Evolutionary conservation across 2,329 filamentous ascomycete species (phyloP), one percentile per base, ranked within the genome.

Genomic region (Nothopassalora personata): DNA sequence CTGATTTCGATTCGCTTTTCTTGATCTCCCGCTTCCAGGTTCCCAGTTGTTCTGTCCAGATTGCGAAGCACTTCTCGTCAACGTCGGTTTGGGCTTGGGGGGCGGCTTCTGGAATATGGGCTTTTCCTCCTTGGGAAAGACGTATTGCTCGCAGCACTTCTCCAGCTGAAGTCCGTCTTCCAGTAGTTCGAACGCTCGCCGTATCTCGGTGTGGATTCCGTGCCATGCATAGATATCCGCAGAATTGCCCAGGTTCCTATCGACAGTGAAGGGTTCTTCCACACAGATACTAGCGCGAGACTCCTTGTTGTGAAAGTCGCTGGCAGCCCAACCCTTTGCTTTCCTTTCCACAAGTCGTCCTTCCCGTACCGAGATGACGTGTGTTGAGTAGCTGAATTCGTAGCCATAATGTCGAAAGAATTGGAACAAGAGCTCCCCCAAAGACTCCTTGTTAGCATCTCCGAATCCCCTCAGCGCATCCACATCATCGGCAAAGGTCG

Each of bases 331-430:
- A 28, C 87, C 87, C 78, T 97, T 97, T 58, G 91, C 90, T 62
- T 85, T 82, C 73, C 96, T 93, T 8, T 87, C 86, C 57, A 96
- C 77, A 57, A 92, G 76, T 67, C 83, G 88, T 10, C 93, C 94
- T 67, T 89, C 83, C 23, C 92, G 86, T 53, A 99, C 87, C 0
- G 94, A 97, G 43, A 97, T 80, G 9, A 90, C 91, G 63, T 85
- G 80, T 61, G 87, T 89, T 66, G 92, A 88, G 70, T 94, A 97
- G 71, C 97, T 87, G 62, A 97, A 86, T 73, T 97, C 92, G 74
- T 97, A 88, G 1, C 89, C 93, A 70, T 97, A 99, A 68, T 93
- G 91, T 48, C 91, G 87, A 75, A 97, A 99, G 75, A 99, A 99
- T 46, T 92, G 84, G 68, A 97, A 99, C 1, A 99, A 79, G n/a